A percentile compares a stretch with the other conserved stretches of the same genome.
These are phyloP conservation scores for Kazachstania kunashirensis DNA, from an alignment of 805 yeast species.

Conservation along the genomic window DNA sequence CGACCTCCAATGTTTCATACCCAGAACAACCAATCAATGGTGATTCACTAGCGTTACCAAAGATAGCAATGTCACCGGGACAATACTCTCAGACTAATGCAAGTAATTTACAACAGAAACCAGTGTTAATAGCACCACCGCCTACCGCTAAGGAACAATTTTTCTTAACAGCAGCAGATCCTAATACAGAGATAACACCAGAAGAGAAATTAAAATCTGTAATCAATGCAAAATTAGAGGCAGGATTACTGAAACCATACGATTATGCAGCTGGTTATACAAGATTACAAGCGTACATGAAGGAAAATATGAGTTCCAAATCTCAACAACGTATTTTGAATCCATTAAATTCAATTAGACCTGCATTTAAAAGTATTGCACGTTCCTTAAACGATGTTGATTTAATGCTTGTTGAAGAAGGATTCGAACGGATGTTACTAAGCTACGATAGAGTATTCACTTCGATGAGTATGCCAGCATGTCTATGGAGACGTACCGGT, in stretches of 20 bases:
- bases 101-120: neutral
- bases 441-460: conserved; percentile 94
- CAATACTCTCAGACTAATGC: too few species aligned
- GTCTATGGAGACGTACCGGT: conserved; percentile 94
- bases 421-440: conserved; percentile 83
- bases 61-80: too few species aligned
- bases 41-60: too few species aligned
- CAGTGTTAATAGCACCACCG: neutral
- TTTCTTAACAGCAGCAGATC: conserved; percentile 93
- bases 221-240: conserved; percentile 86
- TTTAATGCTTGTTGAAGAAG: conserved; percentile 83
- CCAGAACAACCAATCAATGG: too few species aligned
- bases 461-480: conserved; percentile 95
- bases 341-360: conserved; percentile 77
- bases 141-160: conserved; percentile 83
- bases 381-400: conserved; percentile 84
- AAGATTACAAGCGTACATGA: conserved; percentile 82
- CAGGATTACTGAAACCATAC: conserved; percentile 85
- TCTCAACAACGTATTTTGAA: conserved; percentile 78
- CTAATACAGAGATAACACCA: conserved; percentile 87
- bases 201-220: conserved; percentile 90
- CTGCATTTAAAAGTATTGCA: conserved; percentile 90
- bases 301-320: conserved; percentile 76
- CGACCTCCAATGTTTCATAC: too few species aligned
- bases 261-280: conserved; percentile 93